Evolutionary conservation across 164 flowering plant genomes (phyloP).

Genomic region (Sextonia rubra): DNA sequence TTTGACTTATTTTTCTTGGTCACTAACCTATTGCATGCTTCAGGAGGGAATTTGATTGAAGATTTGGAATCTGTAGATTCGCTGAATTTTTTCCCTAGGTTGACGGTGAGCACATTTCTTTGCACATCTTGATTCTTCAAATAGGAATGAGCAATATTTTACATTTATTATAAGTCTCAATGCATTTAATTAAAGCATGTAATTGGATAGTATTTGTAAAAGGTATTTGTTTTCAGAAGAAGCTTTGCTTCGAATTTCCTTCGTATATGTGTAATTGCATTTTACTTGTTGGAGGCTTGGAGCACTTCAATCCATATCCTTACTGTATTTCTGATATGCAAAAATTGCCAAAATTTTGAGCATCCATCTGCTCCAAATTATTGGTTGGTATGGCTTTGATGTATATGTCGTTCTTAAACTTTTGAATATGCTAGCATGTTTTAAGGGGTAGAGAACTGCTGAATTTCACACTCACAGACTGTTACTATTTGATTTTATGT

Average conservation of each 20-base stretch:
- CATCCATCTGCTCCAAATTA: not conserved
- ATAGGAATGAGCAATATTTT: not conserved
- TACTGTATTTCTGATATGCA: not conserved
- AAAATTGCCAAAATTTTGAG: not conserved
- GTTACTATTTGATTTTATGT: not conserved
- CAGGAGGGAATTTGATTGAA: constrained; percentile 75
- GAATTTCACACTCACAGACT: not conserved
- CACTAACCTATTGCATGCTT: constrained; percentile 15
- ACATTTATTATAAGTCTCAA: not conserved
- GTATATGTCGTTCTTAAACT: too few relatives aligned
- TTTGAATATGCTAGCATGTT: not conserved
- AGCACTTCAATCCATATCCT: not conserved
- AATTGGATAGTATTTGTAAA: not conserved
- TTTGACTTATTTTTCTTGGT: constrained; percentile 2
- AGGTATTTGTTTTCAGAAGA: not conserved
- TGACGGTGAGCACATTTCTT: constrained; percentile 48
- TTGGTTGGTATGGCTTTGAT: not conserved
- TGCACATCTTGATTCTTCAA: not conserved
- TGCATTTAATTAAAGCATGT: not conserved
- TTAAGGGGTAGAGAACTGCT: not conserved
- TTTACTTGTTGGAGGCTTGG: not conserved
- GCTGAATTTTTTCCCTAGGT: constrained; percentile 65
- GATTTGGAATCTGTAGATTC: constrained; percentile 70
- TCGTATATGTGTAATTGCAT: too few relatives aligned
- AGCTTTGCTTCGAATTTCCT: too few relatives aligned